These are phyloP conservation scores for Microbotryomycetes sp. DNA, from an alignment of 1,284 basidiomycete species.

Conservation along the genomic window DNA sequence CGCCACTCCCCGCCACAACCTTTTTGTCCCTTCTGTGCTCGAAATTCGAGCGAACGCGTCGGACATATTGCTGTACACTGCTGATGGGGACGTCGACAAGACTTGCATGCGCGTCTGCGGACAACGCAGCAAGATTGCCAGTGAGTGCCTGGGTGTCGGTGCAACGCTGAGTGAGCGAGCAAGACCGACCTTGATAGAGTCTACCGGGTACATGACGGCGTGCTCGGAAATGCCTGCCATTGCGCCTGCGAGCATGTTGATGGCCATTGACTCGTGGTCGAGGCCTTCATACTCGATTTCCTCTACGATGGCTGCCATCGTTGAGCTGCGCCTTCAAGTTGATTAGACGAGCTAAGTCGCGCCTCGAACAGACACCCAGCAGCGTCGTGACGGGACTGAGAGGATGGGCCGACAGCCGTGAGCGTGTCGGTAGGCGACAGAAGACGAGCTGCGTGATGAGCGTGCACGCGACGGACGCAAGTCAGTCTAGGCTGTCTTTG, in stretches of 20 bases:
- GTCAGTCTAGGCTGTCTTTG: no score
- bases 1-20: constrained; percentile 91
- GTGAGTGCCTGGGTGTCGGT: no score
- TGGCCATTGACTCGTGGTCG: constrained; percentile 42
- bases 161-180: not conserved
- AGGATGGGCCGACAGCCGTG: no score
- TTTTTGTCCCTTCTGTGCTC: constrained; percentile 81
- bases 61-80: constrained; percentile 78
- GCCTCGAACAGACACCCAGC: not conserved
- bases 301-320: constrained; percentile 11
- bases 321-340: not conserved
- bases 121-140: not conserved
- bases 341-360: not conserved
- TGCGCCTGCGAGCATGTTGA: constrained; percentile 96
- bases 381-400: not conserved
- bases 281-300: constrained; percentile 32
- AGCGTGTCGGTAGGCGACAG: no score
- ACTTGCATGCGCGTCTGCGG: constrained; percentile 97
- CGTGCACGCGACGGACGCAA: not conserved
- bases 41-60: constrained; percentile 85
- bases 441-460: not conserved
- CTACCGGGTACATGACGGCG: constrained; percentile 96
- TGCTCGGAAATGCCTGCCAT: constrained; percentile 98
- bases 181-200: constrained; percentile 80
- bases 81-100: constrained; percentile 66